Evolutionary conservation across 2,329 filamentous ascomycete genomes (phyloP), one percentile per base, ranked within the genome.

Genomic region (Dactylellina parvicollis): DNA sequence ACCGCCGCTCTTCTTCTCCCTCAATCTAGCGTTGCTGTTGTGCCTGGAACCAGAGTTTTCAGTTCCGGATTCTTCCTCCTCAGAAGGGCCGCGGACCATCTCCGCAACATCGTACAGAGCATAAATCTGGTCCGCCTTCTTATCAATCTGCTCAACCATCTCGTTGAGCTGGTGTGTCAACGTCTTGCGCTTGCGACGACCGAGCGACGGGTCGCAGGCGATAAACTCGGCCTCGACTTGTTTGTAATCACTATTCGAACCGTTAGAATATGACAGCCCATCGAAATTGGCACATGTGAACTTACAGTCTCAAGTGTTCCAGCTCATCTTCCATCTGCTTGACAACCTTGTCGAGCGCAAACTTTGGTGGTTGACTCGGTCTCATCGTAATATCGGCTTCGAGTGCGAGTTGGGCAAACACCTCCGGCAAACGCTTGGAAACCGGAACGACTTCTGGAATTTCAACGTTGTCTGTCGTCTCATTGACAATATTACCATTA

Each of bases 41-140:
- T 56, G 65, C 59, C 57, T 50, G 20, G 55, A 38, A n/a, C 44
- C 22, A 26, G 44, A n/a, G 18, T 30, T 60, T 20, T 38, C 56
- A 49, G 69, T 60, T 14, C 49, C 46, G 12, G 60, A 47, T 4
- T 26, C 42, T 14, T 52, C 47, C 18, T 32, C 42, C 4, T 65
- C 67, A 26, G 34, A 22, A 44, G 40, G 20, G 9, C 47, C 40
- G 22, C 54, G 28, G 8, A 69, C 64, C 12, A 66, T 47, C 49
- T 78, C 77, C 46, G 77, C 77, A 50, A 78, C 77, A 54, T 78
- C 77, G 24, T 78, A 78, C 30, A 78, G 60, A 9, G 77, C 76
- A 47, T 78, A 78, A 4, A 78, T 78, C 46, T 78, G 77, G 26
- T 78, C 77, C 9, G 74, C 75, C 32, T 78, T 78, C 38, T 76